Evolutionary conservation across 768 basidiomycete species (phyloP).

Genomic region (Agaricus sinodeliciosus): DNA sequence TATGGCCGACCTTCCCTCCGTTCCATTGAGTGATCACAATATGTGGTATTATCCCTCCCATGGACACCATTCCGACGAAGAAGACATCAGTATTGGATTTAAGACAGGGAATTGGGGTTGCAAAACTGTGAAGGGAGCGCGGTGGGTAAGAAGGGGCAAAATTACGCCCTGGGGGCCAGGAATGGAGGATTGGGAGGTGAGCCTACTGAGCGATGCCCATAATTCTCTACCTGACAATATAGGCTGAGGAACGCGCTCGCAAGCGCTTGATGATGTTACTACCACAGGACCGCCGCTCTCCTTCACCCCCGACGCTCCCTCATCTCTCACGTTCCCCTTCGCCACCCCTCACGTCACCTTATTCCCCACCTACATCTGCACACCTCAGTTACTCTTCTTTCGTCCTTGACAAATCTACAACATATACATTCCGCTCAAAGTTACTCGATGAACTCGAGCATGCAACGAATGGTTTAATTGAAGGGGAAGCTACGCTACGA

Average conservation of each 20-base stretch:
- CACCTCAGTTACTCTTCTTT: conserved; percentile 79
- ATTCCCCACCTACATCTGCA: conserved; percentile 57
- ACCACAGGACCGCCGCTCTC: conserved; percentile 55
- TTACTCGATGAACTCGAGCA: conserved; percentile 75
- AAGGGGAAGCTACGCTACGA: conserved; percentile 70
- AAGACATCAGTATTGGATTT: conserved; percentile 37
- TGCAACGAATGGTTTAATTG: conserved; percentile 77
- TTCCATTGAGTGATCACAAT: conserved; percentile 62
- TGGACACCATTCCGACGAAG: conserved; percentile 62
- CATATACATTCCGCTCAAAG: conserved; percentile 76
- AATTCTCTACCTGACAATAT: conserved; percentile 10
- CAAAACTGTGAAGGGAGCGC: conserved; percentile 65
- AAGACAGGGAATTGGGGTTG: conserved; percentile 79
- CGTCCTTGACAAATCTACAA: conserved; percentile 79
- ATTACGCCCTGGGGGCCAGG: conserved; percentile 79
- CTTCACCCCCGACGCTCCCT: conserved; percentile 66
- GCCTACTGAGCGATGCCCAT: conserved; percentile 13
- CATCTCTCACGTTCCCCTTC: conserved; percentile 72
- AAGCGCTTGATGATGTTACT: conserved; percentile 70
- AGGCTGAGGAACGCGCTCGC: conserved; percentile 81
- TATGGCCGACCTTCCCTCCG: conserved; percentile 8
- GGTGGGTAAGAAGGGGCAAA: conserved; percentile 81
- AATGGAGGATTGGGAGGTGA: conserved; percentile 83
- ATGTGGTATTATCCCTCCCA: conserved; percentile 84
- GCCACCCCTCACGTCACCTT: conserved; percentile 73